Evolutionary conservation across 1,139 yeast genomes (phyloP).

Genomic region (Kurtzmaniella quercitrusa): DNA sequence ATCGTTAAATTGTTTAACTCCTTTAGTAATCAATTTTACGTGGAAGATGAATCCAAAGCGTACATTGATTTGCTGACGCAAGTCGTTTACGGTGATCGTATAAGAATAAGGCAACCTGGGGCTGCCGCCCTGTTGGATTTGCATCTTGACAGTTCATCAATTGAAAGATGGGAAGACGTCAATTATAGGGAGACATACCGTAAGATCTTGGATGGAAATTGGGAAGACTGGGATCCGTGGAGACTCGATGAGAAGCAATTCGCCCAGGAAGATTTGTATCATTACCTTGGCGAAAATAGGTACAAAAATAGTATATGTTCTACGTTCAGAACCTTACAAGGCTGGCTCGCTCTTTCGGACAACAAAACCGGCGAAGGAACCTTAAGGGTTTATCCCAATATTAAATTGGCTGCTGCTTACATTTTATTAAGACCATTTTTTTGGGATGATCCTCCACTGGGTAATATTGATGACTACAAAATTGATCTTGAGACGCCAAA

Average conservation of each 20-base stretch:
- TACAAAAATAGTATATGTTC: conserved; percentile 17
- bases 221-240: conserved; percentile 35
- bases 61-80: conserved; percentile 16
- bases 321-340: conserved; percentile 33
- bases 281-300: conserved; percentile 11
- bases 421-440: conserved; percentile 33
- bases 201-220: conserved; percentile 27
- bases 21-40: conserved; percentile 24
- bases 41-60: conserved; percentile 11
- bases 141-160: conserved; percentile 34
- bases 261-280: conserved; percentile 23
- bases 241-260: conserved; percentile 23
- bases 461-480: conserved; percentile 14
- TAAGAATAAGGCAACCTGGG: conserved; percentile 32
- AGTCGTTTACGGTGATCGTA: conserved; percentile 20
- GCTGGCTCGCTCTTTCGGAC: conserved; percentile 32
- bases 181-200: conserved; percentile 26
- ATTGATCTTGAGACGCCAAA: conserved; percentile 13
- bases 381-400: conserved; percentile 25
- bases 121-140: conserved; percentile 22
- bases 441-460: conserved; percentile 12
- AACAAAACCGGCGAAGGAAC: conserved; percentile 33
- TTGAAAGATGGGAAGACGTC: conserved; percentile 38
- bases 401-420: conserved; percentile 27
- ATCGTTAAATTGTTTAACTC: conserved; percentile 19